Percentiles rank a stretch among this genome's conserved stretches.
Conservation (phyloP, 2,329 filamentous ascomycete genomes). For the Paramyrothecium sp. region DNA sequence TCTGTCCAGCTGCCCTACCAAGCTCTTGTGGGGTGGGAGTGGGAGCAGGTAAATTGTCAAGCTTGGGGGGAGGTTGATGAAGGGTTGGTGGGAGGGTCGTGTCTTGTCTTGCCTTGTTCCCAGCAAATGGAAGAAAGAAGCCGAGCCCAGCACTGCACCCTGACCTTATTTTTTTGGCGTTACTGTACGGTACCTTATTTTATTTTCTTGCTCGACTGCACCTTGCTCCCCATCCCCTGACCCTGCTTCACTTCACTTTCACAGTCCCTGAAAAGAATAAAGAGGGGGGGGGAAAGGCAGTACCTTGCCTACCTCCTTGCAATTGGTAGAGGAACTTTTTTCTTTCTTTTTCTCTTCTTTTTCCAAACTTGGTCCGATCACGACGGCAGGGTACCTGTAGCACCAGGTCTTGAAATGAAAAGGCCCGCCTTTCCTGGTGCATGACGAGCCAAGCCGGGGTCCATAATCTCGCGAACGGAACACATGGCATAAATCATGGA, state of each 20-base stretch:
- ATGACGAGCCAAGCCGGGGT: not conserved
- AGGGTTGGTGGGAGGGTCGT: not conserved
- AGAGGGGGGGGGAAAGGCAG: no score
- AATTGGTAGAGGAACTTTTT: not conserved
- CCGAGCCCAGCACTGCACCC: not conserved
- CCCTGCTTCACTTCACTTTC: no score
- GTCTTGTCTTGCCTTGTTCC: not conserved
- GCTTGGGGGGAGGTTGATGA: not conserved
- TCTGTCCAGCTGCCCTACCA: not conserved
- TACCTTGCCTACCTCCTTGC: no score
- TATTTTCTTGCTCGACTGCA: no score
- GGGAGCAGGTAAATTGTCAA: conserved; percentile 4
- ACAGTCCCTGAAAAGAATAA: no score
- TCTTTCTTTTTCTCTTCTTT: not conserved
- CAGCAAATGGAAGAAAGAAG: not conserved
- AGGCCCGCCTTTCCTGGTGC: not conserved
- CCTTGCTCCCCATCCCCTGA: no score
- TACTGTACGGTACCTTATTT: no score
- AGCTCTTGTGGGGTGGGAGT: not conserved
- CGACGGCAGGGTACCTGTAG: not conserved
- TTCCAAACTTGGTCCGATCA: not conserved
- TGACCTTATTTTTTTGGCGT: not conserved
- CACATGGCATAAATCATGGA: not conserved
- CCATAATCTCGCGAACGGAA: not conserved
- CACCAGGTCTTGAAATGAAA: not conserved